Evolutionary conservation across 495 filamentous ascomycete species (phyloP), one percentile per base, ranked within the genome.

Genomic region (Tricharina praecox): DNA sequence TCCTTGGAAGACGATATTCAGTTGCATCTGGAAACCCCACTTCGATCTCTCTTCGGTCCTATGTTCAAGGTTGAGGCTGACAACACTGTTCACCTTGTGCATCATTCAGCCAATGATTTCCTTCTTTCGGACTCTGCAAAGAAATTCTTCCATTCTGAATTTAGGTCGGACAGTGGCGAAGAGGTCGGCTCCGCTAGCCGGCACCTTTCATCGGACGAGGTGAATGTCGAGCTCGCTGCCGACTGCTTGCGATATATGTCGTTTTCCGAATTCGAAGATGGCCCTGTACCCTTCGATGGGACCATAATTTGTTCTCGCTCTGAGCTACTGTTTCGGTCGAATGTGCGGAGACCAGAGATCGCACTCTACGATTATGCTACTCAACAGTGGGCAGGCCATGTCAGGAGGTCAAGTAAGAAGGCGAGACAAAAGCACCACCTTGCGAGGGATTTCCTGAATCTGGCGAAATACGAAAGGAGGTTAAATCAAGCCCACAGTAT

Each of bases 91-190:
- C 42, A 45, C 15, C 23, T 51, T 28, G 43, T 51, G 24, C 41
- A 51, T 47, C 49, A 47, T 20, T 46, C 49, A 2, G 41, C 36
- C 1, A 51, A 38, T 37, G 49, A 39, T 30, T 47, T 47, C 23
- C 19, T 43, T 13, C 19, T 11, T 7, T 32, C 28, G 7, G 28
- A 13, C 13, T 7, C 13, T 32, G 28, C 28, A 13, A 42, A 41
- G n/a, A 21, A 26, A 39, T 21, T 26, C 13, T 13, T 36, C 16
- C 38, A 21, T 39, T 15, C n/a, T 28, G 28, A 32, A 13, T 7
- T 32, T 7, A 7, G 7, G 13, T 7, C 28, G 13, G 28, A 32
- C 7, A 32, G 28, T 32, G 7, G 13, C 28, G 13, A 32, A 8
- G 7, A 19, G 28, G 18, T 36, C 13, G 11, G 3, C 7, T 32